Evolutionary conservation across 768 basidiomycete genomes (phyloP), one percentile per base, ranked within the genome.

Genomic region (Trametes cubensis): DNA sequence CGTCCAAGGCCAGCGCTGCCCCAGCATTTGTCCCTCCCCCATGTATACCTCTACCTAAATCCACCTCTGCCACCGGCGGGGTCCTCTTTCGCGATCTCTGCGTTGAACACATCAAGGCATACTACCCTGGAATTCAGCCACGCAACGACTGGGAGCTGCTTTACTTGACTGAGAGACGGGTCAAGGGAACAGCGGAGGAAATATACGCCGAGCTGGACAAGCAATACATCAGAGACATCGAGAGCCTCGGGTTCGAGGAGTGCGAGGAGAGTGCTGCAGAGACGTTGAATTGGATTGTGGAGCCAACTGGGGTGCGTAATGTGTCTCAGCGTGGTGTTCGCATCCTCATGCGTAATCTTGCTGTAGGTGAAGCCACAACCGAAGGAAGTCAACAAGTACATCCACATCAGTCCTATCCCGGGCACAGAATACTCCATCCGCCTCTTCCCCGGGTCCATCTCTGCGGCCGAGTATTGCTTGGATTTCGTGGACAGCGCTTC

Each of bases 391-490:
- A 49, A 49, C 48, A 26, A 26, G 14, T 49, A 26, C n/a, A 28
- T 49, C 48, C 52, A 40, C 18, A 40, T 53, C 21, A 8, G 52
- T 15, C 52, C 52, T 14, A 41, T 53, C 21, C 52, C 38, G 6
- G 52, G 20, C 39, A 40, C 52, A 13, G 21, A 53, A 6, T 53
- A 53, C 52, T 53, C 38, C 4, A 39, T 53, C 39, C 38, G 52
- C 5, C 52, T 53, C 38, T 53, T 53, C 52, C 52, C 52, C n/a
- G 52, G 52, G n/a, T 39, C 52, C 13, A 14, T 53, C 20, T 21
- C 52, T 2, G 23, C 13, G 11, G 21, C 52, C 4, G 38, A 40
- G 15, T 53, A 53, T 39, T 53, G 48, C 25, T 17, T 49, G 14
- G 48, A 49, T 17, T 49, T 49, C 26, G 48, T 49, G 10, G 48